Evolutionary conservation across 306 rosid species (phyloP).

Genomic region (Ziziphus jujuba): DNA sequence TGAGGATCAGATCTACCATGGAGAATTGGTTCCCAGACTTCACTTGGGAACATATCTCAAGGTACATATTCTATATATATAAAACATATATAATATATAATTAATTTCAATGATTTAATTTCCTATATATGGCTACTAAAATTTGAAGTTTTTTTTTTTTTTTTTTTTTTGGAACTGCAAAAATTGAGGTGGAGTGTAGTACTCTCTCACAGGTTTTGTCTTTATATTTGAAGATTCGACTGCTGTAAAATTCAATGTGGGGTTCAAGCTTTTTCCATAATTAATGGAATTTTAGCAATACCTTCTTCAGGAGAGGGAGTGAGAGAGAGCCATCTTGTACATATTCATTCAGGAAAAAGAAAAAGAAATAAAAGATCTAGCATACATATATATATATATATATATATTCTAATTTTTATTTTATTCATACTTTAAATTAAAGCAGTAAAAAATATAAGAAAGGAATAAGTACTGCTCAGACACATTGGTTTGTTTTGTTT

Average conservation of each 20-base stretch:
- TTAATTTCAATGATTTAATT: neutral
- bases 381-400: neutral
- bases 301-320: neutral
- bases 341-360: constrained; percentile 4
- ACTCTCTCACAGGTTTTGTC: no score
- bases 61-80: no score
- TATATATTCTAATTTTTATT: neutral
- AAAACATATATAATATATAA: no score
- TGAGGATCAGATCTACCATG: constrained; percentile 81
- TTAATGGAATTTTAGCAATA: constrained; percentile 7
- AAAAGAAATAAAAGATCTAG: neutral
- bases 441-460: neutral
- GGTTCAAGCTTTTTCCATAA: constrained; percentile 3
- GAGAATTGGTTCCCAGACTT: constrained; percentile 71
- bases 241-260: neutral
- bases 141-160: no score
- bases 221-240: neutral
- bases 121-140: neutral
- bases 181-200: no score
- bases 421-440: neutral
- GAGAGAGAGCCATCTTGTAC: constrained; percentile 8
- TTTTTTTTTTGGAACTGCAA: no score
- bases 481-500: constrained; percentile 16
- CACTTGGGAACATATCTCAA: constrained; percentile 88
- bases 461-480: constrained; percentile 40